A percentile compares a stretch with the other conserved stretches of the same genome.
Evolutionary conservation across 306 rosid genomes (phyloP).

Genomic region (Clitoria ternatea): DNA sequence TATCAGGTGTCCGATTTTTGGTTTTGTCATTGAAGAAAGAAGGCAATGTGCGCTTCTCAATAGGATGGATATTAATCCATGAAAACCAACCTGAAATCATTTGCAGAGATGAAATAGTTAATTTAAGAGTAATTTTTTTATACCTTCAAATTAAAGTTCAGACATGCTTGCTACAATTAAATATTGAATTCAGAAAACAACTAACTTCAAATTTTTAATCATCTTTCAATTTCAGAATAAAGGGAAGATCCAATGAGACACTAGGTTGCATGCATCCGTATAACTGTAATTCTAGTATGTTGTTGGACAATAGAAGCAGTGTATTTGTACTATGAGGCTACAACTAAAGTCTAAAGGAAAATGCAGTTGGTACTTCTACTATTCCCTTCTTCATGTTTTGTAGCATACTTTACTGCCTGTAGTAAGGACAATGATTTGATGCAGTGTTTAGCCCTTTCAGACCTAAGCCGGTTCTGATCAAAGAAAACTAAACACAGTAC

Average conservation of each 20-base stretch:
- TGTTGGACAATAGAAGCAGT: background rate
- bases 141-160: background rate
- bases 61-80: slow-evolving; percentile 54
- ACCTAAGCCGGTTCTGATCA: background rate
- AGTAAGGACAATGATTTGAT: background rate
- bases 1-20: slow-evolving; percentile 42
- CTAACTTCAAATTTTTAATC: background rate
- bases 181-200: background rate
- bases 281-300: background rate
- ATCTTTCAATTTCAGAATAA: background rate
- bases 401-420: background rate
- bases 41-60: slow-evolving; percentile 58
- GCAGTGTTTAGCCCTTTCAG: background rate
- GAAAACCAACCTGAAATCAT: slow-evolving; percentile 74
- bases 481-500: background rate
- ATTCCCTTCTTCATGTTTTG: slow-evolving; percentile 1
- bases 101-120: background rate
- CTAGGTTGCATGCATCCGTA: background rate
- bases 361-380: background rate
- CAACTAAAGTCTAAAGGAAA: background rate
- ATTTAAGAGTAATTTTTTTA: background rate
- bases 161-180: background rate
- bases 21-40: slow-evolving; percentile 67
- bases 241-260: background rate
- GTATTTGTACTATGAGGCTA: background rate